A percentile compares a stretch with the other conserved stretches of the same genome.
Conservation (phyloP, 1,284 basidiomycete genomes). For the Moesziomyces globuligerus region DNA sequence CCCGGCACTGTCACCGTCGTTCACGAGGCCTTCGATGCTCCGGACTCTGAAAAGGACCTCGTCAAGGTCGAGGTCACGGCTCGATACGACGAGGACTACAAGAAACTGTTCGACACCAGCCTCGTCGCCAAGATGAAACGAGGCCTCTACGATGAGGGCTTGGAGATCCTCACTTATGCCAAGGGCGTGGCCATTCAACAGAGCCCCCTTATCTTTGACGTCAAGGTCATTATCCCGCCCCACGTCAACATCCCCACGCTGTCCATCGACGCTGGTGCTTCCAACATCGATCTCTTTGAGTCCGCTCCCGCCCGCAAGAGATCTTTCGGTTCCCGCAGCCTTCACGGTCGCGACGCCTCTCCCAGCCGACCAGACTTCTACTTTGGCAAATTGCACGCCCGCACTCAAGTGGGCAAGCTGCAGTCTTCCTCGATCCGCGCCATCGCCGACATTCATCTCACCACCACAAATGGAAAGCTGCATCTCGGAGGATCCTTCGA, state of each 20-base stretch:
- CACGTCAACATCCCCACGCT: conserved; percentile 42
- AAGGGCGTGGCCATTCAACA: conserved; percentile 36
- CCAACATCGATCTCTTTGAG: conserved; percentile 43
- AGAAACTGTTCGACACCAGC: conserved; percentile 44
- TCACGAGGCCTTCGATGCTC: conserved; percentile 21
- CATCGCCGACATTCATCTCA: conserved; percentile 47
- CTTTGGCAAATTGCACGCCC: conserved; percentile 47
- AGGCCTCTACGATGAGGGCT: conserved; percentile 50
- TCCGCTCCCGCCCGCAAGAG: conserved; percentile 1
- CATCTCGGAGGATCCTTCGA: conserved; percentile 39
- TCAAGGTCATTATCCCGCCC: conserved; percentile 52
- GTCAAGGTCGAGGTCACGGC: conserved; percentile 56
- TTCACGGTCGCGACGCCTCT: conserved; percentile 9
- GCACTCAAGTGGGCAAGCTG: conserved; percentile 39
- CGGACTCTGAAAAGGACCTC: conserved; percentile 29
- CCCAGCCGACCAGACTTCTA: conserved; percentile 22
- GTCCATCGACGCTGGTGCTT: conserved; percentile 40
- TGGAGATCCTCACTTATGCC: conserved; percentile 52
- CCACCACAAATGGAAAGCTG: conserved; percentile 39
- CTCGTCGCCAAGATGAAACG: conserved; percentile 55
- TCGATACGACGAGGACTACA: conserved; percentile 48
- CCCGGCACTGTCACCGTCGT: conserved; percentile 40
- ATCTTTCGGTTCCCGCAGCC: neutral
- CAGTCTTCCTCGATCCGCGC: conserved; percentile 37
- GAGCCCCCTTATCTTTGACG: conserved; percentile 50